Base-by-base conservation (phyloP, 352 stramenopile species). In the Globisporangium yorkense region DNA sequence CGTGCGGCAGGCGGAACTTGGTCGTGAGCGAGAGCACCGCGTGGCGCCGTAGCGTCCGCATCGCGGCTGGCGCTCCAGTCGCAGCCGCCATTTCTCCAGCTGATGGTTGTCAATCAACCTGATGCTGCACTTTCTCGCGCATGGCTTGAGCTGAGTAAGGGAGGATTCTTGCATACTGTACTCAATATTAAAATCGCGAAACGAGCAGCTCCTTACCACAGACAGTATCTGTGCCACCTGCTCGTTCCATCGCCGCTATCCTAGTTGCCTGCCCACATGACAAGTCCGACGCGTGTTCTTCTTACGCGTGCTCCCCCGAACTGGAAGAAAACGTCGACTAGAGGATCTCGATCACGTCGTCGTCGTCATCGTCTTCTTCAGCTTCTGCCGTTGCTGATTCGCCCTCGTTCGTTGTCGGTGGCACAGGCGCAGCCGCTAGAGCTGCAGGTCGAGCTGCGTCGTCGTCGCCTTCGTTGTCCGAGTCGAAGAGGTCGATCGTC, bases 1-100 rank as follows among this genome's bases (percentile, higher is more conserved):
- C 72, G 57, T 92, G 75, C 20, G 82, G 80, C 53, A 92, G 69
- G 33, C 80, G 82, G 71, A 92, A 92, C 66, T 69, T 79, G 57
- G 82, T 90, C 59, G 82, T 87, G 35, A 92, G 71, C 57, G 82
- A 88, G 47, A 92, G 68, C 69, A 89, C 82, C 2, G 76, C 68
- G 9, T 61, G 71, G 6, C 71, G 67, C 44, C 3, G 47, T 39
- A 44, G 33, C 24, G 31, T 10, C 18, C 9, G 16, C 49, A 15
- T 37, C n/a, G 41, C n/a, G 20, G 40, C 48, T n/a, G 40, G 24
- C 1, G 24, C 24, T 27, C 24, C 24, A 27, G 24, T 8, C 12
- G 29, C 31, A 16, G 15, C n/a, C 20, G 15, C 21, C n/a, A 33
- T 54, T 7, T 47, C 46, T 35, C 37, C n/a, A 13, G 20, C 20